These are phyloP conservation scores for Castanopsis chinensis DNA, from an alignment of 306 rosid genomes.

Conservation along the genomic window DNA sequence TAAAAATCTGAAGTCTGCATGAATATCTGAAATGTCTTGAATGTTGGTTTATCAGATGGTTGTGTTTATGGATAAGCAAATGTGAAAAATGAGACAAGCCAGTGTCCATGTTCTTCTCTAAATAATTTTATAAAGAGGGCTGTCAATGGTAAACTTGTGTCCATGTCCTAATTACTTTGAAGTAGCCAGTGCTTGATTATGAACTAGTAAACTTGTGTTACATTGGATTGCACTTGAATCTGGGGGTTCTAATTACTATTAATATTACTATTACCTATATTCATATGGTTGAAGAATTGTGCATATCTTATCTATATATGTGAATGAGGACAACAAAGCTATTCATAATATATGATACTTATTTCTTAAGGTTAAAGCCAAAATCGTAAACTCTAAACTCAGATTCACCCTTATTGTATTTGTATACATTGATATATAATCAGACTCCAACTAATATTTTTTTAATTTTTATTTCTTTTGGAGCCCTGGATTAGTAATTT, in stretches of 20 bases:
- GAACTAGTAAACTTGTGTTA: too few relatives aligned
- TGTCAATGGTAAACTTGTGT: not conserved
- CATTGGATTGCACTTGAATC: too few relatives aligned
- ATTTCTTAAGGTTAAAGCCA: not conserved
- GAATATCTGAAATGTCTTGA: not conserved
- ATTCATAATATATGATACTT: not conserved
- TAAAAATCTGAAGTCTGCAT: not conserved
- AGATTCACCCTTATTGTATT: not conserved
- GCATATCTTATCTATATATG: not conserved
- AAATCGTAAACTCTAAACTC: not conserved
- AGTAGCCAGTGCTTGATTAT: too few relatives aligned
- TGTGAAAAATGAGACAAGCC: not conserved
- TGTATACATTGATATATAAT: not conserved
- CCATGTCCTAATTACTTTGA: not conserved
- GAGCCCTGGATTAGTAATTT: not conserved
- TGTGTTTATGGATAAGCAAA: not conserved
- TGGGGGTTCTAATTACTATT: too few relatives aligned
- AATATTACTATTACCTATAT: too few relatives aligned
- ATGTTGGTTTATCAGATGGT: not conserved
- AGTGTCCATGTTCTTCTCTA: not conserved
- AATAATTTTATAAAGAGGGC: not conserved
- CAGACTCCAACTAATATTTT: not conserved
- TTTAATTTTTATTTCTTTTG: not conserved
- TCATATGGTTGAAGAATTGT: too few relatives aligned
- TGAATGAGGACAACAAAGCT: not conserved